Conservation (phyloP, 2,329 filamentous ascomycete genomes). For the Xylaria sp. region DNA sequence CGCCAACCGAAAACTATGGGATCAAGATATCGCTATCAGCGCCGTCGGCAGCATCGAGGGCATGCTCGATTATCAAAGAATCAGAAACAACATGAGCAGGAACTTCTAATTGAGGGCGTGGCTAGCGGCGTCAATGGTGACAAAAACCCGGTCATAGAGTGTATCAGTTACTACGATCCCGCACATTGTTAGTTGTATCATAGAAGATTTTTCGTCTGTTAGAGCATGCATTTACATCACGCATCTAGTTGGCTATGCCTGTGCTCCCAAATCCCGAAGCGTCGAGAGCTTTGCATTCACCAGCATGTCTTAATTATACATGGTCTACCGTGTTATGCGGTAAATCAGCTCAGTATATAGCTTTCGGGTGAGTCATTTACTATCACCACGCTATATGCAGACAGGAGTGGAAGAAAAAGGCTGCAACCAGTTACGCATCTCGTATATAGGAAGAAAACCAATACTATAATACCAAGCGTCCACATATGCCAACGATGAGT, state of each 20-base stretch:
- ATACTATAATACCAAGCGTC: background rate
- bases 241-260: conserved; percentile 15
- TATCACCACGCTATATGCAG: background rate
- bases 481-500: too few relatives aligned
- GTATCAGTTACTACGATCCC: conserved; percentile 61
- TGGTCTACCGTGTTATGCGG: background rate
- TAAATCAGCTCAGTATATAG: background rate
- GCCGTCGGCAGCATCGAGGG: conserved; percentile 95
- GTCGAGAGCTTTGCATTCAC: background rate
- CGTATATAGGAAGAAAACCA: conserved; percentile 3
- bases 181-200: conserved; percentile 63
- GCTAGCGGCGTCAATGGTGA: conserved; percentile 52
- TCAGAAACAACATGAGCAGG: conserved; percentile 88
- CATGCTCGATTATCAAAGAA: conserved; percentile 79
- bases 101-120: conserved; percentile 64
- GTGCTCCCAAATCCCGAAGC: conserved; percentile 2
- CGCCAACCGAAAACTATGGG: conserved; percentile 94
- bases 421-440: background rate
- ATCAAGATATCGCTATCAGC: conserved; percentile 93
- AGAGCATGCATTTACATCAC: conserved; percentile 36
- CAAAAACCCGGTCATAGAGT: conserved; percentile 62
- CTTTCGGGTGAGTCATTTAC: background rate
- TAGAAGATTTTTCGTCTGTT: conserved; percentile 57
- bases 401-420: background rate
- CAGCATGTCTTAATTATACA: background rate